A percentile compares a stretch with the other conserved stretches of the same genome.
phyloP scores from a whole-genome alignment of 768 basidiomycete genomes.

The Leucogyrophana mollusca region DNA sequence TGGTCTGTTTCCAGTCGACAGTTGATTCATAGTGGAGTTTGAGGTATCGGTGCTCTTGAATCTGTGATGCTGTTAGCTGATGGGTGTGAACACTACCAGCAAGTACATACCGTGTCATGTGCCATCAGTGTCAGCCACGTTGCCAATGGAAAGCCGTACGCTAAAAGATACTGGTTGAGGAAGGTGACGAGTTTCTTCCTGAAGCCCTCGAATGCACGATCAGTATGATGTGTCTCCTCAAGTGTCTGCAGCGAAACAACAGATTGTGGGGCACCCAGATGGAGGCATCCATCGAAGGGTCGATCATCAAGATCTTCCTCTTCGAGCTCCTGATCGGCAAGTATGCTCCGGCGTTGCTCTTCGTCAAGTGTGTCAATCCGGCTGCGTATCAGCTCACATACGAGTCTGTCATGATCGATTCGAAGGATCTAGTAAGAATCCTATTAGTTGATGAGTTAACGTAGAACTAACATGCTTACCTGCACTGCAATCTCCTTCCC shows the following conservation, averaged over 20 bases:
- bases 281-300: background rate
- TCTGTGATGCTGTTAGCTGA: constrained; percentile 7
- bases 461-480: constrained; percentile 13
- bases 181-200: background rate
- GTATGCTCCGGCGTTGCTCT: background rate
- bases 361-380: background rate
- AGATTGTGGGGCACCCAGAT: background rate
- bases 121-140: background rate
- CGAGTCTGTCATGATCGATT: constrained; percentile 11
- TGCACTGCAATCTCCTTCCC: constrained; percentile 30
- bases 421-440: constrained; percentile 6
- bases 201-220: background rate
- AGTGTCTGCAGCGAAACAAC: background rate
- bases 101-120: background rate
- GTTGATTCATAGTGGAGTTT: constrained; percentile 27
- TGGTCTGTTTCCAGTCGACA: constrained; percentile 28
- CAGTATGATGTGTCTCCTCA: background rate
- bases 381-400: constrained; percentile 4
- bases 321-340: background rate
- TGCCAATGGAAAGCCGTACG: background rate
- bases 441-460: background rate
- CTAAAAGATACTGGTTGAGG: background rate
- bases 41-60: constrained; percentile 22
- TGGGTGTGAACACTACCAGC: background rate
- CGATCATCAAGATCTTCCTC: background rate